Percentiles rank a stretch among this genome's conserved stretches.
These are phyloP conservation scores for Phytophthora europaea DNA, from an alignment of 352 stramenopile genomes.

Conservation along the genomic window DNA sequence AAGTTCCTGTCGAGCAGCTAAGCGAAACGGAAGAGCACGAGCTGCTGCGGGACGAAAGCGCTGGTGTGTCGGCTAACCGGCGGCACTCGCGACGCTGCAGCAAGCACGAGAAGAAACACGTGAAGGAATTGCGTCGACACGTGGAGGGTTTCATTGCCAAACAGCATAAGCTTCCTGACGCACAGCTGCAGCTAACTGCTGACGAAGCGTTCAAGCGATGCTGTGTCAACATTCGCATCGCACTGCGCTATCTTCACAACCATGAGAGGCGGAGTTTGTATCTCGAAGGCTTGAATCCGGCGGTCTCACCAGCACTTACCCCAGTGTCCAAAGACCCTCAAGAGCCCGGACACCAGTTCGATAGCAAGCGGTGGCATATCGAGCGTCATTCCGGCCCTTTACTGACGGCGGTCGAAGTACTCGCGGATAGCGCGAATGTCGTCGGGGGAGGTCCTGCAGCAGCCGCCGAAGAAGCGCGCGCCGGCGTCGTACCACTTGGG, in stretches of 20 bases:
- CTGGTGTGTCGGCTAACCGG: neutral
- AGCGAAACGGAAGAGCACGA: neutral
- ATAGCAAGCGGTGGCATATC: conserved; percentile 34
- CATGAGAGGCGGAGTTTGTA: conserved; percentile 29
- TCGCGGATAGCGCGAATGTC: conserved; percentile 76
- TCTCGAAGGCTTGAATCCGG: conserved; percentile 27
- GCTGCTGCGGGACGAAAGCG: neutral
- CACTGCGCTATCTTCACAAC: conserved; percentile 43
- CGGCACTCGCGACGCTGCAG: conserved; percentile 8
- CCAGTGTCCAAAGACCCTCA: conserved; percentile 2
- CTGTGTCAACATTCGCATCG: conserved; percentile 19
- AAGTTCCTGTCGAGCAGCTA: conserved; percentile 7
- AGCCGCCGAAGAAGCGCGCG: conserved; percentile 83
- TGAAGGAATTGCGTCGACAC: conserved; percentile 37
- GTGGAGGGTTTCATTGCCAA: conserved; percentile 38
- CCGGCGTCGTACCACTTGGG: conserved; percentile 78
- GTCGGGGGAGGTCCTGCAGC: conserved; percentile 80
- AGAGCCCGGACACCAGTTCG: conserved; percentile 6
- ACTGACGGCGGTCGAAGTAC: conserved; percentile 52
- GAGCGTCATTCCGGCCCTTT: conserved; percentile 18
- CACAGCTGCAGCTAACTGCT: conserved; percentile 9
- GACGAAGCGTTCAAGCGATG: conserved; percentile 37
- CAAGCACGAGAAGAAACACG: conserved; percentile 32
- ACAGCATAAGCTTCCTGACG: conserved; percentile 6
- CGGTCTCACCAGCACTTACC: conserved; percentile 41